Evolutionary conservation across 208 protist genomes (phyloP).

Genomic region (Acanthamoeba lenticulata): DNA sequence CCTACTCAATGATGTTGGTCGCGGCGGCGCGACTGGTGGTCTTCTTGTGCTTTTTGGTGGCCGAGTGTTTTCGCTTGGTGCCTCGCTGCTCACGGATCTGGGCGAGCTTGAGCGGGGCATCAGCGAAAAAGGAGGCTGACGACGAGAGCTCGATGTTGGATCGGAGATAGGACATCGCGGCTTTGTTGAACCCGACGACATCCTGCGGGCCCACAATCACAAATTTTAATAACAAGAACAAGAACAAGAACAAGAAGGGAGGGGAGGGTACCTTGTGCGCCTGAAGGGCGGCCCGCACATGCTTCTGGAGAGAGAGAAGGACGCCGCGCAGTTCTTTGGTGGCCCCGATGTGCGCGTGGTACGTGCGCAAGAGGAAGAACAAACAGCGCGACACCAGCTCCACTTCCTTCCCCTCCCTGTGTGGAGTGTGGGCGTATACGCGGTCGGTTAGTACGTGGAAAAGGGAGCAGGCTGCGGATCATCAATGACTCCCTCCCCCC

Average conservation of each 20-base stretch:
- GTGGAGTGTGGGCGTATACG: neutral
- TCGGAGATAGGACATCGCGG: conserved; percentile 75
- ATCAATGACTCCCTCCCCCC: neutral
- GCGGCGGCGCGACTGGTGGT: neutral
- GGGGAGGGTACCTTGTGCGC: neutral
- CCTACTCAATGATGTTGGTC: neutral
- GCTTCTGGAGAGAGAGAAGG: conserved; percentile 45
- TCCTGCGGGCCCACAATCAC: conserved; percentile 22
- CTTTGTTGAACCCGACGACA: conserved; percentile 80
- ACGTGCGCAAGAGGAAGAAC: conserved; percentile 18
- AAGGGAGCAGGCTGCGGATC: neutral
- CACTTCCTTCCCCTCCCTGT: conserved; percentile 23
- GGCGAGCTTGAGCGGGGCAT: conserved; percentile 5
- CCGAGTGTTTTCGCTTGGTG: neutral
- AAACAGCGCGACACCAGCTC: neutral
- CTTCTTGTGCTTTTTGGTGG: conserved; percentile 13
- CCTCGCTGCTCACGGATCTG: neutral
- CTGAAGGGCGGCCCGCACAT: neutral
- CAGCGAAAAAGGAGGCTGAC: neutral
- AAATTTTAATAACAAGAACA: neutral
- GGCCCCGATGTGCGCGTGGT: conserved; percentile 71
- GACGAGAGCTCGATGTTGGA: conserved; percentile 70
- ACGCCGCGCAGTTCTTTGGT: neutral
- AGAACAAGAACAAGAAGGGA: neutral
- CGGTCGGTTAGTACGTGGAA: neutral